Base-by-base conservation (phyloP, 2,329 filamentous ascomycete genomes). In the Nemania diffusa region DNA sequence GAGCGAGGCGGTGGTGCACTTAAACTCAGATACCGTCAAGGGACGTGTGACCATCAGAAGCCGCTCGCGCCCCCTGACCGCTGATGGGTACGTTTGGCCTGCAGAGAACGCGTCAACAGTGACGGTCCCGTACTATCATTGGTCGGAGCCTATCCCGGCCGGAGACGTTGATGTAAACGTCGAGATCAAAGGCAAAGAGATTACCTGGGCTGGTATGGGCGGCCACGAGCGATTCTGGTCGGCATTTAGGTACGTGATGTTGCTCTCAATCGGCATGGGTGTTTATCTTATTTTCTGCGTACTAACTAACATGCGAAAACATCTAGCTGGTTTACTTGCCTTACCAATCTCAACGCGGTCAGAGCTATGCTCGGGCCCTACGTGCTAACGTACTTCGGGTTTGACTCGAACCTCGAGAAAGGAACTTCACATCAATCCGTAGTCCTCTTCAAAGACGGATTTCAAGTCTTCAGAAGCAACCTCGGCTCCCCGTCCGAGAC, bases 261-360 rank as follows among this genome's bases (percentile, higher is more conserved):
- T n/a, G 34, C 34, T 7, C 29, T 52, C 50, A 55, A 37, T 57
- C 11, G 5, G 32, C 32, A 11, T 34, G 32, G 11, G 32, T 34
- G 11, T 5, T 34, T 34, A 34, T 34, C 32, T 34, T 34, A 11
- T 34, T 34, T 34, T 34, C 32, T 34, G 11, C 32, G 11, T 11
- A 34, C 32, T 34, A 34, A 34, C 32, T 11, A 34, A n/a, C n/a
- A n/a, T n/a, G n/a, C n/a, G n/a, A n/a, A n/a, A n/a, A n/a, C n/a
- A n/a, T n/a, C n/a, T n/a, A 69, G 62, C 26, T 69, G 68, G 68
- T 68, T 67, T 50, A 69, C 68, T 20, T 69, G 64, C 20, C 40
- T 69, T 22, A 57, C 24, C 24, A 67, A 53, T 24, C 61, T 69
- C 4, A 29, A 65, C 27, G 68, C 65, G 4, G 65, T 69, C 5